phyloP scores from a whole-genome alignment of 257 asterid species.

The Datura wrightii region DNA sequence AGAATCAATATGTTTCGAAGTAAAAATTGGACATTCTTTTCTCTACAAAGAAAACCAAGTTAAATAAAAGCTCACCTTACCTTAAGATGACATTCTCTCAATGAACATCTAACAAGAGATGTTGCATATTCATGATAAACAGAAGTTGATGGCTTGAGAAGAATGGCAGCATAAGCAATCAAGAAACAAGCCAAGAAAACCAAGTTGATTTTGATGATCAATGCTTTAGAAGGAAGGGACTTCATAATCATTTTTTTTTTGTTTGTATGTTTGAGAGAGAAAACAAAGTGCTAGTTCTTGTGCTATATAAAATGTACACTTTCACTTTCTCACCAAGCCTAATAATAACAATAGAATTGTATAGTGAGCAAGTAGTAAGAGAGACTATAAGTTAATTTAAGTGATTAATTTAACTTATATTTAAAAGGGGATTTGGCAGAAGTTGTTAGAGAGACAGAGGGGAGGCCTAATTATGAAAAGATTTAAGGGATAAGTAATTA shows the following conservation, averaged over 20 bases:
- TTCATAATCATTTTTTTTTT: conserved; percentile 57
- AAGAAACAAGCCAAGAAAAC: conserved; percentile 66
- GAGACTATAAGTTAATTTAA: background rate
- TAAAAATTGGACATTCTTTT: background rate
- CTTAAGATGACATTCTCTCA: conserved; percentile 76
- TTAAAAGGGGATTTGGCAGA: conserved; percentile 35
- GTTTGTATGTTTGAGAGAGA: background rate
- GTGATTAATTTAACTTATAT: conserved; percentile 27
- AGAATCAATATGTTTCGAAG: background rate
- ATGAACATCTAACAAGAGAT: conserved; percentile 65
- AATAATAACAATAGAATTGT: background rate
- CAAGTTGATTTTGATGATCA: conserved; percentile 67
- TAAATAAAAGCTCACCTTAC: conserved; percentile 71
- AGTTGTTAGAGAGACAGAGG: conserved; percentile 40
- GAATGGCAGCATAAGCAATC: conserved; percentile 56
- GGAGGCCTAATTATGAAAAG: conserved; percentile 30
- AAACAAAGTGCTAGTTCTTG: background rate
- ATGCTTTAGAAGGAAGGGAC: conserved; percentile 60
- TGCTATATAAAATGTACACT: conserved; percentile 12
- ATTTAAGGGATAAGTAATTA: conserved; percentile 33
- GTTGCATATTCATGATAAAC: conserved; percentile 58
- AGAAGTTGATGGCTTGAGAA: conserved; percentile 64
- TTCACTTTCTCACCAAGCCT: conserved; percentile 22
- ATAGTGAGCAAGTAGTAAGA: background rate
- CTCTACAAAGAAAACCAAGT: background rate